These are phyloP conservation scores for Raffaelea arxii DNA, from an alignment of 2,329 filamentous ascomycete genomes.

Conservation along the genomic window DNA sequence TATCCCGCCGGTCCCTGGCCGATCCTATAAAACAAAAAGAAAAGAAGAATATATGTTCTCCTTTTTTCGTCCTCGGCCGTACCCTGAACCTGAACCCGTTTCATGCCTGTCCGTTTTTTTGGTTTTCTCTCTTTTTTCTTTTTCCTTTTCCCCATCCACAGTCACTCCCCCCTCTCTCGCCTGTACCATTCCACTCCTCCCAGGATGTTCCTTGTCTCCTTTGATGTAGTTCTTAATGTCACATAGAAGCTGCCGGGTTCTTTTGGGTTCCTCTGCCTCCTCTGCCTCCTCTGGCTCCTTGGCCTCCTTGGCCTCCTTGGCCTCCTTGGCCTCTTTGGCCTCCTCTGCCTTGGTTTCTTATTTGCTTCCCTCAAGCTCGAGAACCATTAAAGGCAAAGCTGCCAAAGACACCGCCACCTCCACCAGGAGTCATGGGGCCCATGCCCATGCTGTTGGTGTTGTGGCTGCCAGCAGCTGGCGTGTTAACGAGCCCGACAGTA, in stretches of 20 bases:
- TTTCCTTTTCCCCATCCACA: no score
- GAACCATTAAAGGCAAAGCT: conserved; percentile 47
- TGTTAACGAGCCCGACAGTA: conserved; percentile 38
- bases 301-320: no score
- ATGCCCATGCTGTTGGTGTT: conserved; percentile 50
- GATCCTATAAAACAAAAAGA: background rate
- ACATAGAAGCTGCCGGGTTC: no score
- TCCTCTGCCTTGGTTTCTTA: conserved; percentile 2
- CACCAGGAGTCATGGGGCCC: conserved; percentile 70
- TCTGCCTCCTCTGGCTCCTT: background rate
- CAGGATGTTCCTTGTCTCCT: no score
- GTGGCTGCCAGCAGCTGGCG: conserved; percentile 58
- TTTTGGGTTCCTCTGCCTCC: conserved; percentile 1
- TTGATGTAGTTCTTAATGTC: no score
- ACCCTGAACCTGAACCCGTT: no score
- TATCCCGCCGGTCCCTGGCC: background rate
- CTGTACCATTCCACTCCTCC: no score
- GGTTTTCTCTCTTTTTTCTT: background rate
- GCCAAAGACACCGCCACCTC: conserved; percentile 65
- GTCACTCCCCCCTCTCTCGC: no score
- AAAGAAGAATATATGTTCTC: no score
- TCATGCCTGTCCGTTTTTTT: background rate
- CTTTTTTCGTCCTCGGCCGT: no score
- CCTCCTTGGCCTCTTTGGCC: no score
- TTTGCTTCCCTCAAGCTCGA: no score